Base-by-base conservation (phyloP, 805 yeast species). In the Candida chauliodis region DNA sequence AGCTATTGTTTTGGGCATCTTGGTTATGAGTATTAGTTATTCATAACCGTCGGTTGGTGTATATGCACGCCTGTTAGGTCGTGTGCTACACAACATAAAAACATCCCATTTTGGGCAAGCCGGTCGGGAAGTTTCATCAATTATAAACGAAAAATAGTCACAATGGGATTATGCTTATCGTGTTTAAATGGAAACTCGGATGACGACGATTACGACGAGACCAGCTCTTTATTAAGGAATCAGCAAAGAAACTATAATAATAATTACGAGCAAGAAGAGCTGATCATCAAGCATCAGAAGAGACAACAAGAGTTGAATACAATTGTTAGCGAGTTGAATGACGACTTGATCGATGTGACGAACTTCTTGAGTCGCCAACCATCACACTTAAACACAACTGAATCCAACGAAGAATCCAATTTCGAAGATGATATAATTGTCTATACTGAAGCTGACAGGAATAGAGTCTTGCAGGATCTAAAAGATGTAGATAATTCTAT, bases 131-230 rank as follows among this genome's bases (percentile, higher is more conserved):
- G n/a, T n/a, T n/a, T n/a, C n/a, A n/a, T 26, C 14, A 11, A 21
- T 21, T 16, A 7, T 10, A 5, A 17, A 21, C 3, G 29, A 33
- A 24, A 10, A 23, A 24, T 14, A n/a, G 17, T 25, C 18, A 25
- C 13, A 16, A 73, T 73, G 79, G 79, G 79, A 25, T 44, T 59
- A 37, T 73, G 78, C 49, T 55, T 72, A 28, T 73, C 78, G 13
- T 73, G 78, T 46, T 56, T 73, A 13, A 47, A 57, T 28, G 53
- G 58, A 4, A 41, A 34, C 24, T 59, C 55, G 13, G 66, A 57
- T 14, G 72, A 58, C 21, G 68, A 64, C 17, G 67, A 61, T 7
- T 42, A 44, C 37, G 59, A 66, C 39, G 76, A 72, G 42, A 62
- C 66, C 31, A 43, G 74, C 11, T 63, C 71, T 15, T 44, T 63